These are phyloP conservation scores for Pichia manshurica DNA, from an alignment of 805 yeast genomes.

Conservation along the genomic window DNA sequence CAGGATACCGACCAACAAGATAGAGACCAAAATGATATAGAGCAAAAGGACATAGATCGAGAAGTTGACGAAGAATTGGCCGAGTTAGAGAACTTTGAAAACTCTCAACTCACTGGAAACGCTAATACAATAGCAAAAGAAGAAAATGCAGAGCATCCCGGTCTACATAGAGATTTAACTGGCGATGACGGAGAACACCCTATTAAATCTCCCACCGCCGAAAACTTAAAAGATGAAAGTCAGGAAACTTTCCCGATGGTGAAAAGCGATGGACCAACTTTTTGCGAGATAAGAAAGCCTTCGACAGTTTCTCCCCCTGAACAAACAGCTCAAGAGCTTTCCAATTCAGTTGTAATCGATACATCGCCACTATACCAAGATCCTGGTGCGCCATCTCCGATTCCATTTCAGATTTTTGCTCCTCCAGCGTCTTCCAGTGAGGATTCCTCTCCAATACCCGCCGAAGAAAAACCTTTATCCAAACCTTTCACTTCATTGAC, in stretches of 20 bases:
- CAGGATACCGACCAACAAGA: constrained; percentile 5
- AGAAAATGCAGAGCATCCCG: background rate
- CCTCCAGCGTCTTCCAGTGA: constrained; percentile 25
- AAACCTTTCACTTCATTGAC: constrained; percentile 17
- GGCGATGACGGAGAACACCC: no score
- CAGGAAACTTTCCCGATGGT: no score
- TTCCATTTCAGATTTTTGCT: constrained; percentile 44
- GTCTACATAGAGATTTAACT: no score
- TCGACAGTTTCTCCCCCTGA: no score
- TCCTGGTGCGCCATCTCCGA: constrained; percentile 81
- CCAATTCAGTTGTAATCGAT: constrained; percentile 16
- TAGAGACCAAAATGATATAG: constrained; percentile 3
- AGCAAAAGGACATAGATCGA: constrained; percentile 9
- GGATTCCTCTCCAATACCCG: constrained; percentile 8
- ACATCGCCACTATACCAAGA: constrained; percentile 58
- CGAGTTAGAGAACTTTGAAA: constrained; percentile 15
- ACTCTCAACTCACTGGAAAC: background rate
- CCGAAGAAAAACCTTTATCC: constrained; percentile 7
- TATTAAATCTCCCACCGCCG: no score
- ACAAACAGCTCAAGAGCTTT: background rate
- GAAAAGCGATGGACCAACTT: no score
- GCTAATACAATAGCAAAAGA: background rate
- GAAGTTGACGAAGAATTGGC: constrained; percentile 8
- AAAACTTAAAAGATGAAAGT: no score
- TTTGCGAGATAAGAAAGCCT: no score